A percentile compares a stretch with the other conserved stretches of the same genome.
phyloP scores from a whole-genome alignment of 495 filamentous ascomycete species.

The Podospora australis region DNA sequence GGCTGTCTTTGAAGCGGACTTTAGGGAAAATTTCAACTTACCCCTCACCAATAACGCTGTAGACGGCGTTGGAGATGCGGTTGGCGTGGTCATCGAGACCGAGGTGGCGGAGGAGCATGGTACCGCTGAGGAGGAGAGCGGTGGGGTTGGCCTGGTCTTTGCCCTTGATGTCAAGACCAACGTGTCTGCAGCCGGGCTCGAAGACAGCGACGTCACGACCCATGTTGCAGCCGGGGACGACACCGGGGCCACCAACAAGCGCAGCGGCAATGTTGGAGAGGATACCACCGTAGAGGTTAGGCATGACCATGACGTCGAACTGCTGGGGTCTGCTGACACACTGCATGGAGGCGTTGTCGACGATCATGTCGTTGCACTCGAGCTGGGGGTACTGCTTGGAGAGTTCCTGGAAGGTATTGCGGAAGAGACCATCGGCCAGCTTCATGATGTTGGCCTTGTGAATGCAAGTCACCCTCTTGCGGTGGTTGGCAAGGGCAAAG shows the following conservation, averaged over 20 bases:
- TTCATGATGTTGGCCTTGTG: slow-evolving; percentile 99
- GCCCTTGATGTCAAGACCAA: slow-evolving; percentile 97
- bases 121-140: slow-evolving; percentile 85
- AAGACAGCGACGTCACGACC: slow-evolving; percentile 96
- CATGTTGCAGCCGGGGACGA: slow-evolving; percentile 99
- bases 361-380: slow-evolving; percentile 97
- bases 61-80: slow-evolving; percentile 94
- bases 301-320: slow-evolving; percentile 99
- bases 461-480: slow-evolving; percentile 97
- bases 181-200: slow-evolving; percentile 96
- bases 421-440: slow-evolving; percentile 96
- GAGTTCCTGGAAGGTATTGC: slow-evolving; percentile 88
- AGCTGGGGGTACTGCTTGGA: slow-evolving; percentile 89
- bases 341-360: slow-evolving; percentile 99
- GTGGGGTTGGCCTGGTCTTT: slow-evolving; percentile 98
- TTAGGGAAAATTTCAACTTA: slow-evolving; percentile 49
- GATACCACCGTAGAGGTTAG: slow-evolving; percentile 97
- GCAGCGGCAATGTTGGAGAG: slow-evolving; percentile 98
- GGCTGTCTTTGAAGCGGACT: background rate
- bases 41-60: slow-evolving; percentile 92
- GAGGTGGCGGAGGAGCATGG: slow-evolving; percentile 94
- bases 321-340: slow-evolving; percentile 92
- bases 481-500: slow-evolving; percentile 95
- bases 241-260: slow-evolving; percentile 94
- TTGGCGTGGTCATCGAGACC: slow-evolving; percentile 97